Evolutionary conservation across 345 rosid species (phyloP).

Genomic region (Viola odorata): DNA sequence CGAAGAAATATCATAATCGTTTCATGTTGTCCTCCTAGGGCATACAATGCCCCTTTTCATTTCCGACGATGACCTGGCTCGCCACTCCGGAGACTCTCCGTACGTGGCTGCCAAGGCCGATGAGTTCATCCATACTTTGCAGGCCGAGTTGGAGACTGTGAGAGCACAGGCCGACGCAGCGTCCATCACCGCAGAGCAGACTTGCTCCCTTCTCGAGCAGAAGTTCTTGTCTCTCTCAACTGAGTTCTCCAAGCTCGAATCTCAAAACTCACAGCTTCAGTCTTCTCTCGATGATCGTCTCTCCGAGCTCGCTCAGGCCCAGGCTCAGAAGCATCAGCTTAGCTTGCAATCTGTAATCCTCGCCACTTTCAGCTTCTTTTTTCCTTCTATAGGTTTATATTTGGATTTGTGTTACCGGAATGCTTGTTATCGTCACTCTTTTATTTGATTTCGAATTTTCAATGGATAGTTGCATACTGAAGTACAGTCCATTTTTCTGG

Average conservation of each 20-base stretch:
- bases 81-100: constrained; percentile 53
- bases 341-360: constrained; percentile 53
- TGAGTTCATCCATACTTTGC: constrained; percentile 51
- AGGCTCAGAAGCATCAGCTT: constrained; percentile 79
- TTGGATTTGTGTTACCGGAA: neutral
- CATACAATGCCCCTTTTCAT: constrained; percentile 68
- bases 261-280: constrained; percentile 58
- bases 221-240: constrained; percentile 68
- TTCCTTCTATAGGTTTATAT: neutral
- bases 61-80: constrained; percentile 77
- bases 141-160: constrained; percentile 59
- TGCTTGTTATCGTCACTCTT: no score
- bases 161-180: constrained; percentile 83
- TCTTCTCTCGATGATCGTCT: constrained; percentile 59
- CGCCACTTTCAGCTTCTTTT: neutral
- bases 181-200: constrained; percentile 90
- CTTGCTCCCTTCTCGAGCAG: constrained; percentile 92
- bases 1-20: no score
- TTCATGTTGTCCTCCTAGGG: neutral
- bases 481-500: neutral
- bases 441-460: no score
- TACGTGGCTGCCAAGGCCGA: constrained; percentile 77
- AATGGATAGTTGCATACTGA: neutral
- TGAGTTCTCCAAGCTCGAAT: constrained; percentile 58
- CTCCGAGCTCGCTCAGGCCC: constrained; percentile 63